phyloP scores from a whole-genome alignment of 495 filamentous ascomycete genomes.

The Lineolata rhizophorae region DNA sequence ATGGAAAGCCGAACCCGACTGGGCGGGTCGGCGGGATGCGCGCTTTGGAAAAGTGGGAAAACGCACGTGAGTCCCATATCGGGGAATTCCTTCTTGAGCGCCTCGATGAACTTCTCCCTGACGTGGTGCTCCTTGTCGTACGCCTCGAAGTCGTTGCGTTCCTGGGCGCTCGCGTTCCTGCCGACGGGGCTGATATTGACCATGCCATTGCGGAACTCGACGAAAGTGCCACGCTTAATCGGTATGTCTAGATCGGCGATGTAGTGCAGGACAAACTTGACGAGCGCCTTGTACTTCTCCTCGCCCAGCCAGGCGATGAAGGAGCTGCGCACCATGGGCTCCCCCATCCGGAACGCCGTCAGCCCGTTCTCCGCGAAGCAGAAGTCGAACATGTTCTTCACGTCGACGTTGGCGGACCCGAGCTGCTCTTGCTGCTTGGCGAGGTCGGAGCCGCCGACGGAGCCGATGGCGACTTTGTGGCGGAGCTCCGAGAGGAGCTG shows the following conservation, averaged over 20 bases:
- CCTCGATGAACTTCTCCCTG: conserved; percentile 45
- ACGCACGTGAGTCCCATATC: conserved; percentile 70
- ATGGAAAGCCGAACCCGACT: no score
- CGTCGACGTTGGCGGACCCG: conserved; percentile 36
- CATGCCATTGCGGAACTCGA: conserved; percentile 97
- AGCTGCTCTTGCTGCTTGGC: conserved; percentile 92
- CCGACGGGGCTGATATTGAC: conserved; percentile 84
- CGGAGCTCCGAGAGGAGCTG: conserved; percentile 54
- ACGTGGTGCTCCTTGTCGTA: conserved; percentile 62
- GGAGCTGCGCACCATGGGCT: conserved; percentile 43
- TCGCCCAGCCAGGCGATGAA: conserved; percentile 93
- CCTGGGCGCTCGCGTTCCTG: conserved; percentile 62
- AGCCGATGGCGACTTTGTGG: conserved; percentile 79
- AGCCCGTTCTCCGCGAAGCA: conserved; percentile 93
- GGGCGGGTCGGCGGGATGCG: background rate
- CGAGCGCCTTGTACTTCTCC: conserved; percentile 73
- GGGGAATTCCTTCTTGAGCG: conserved; percentile 57
- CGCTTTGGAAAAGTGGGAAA: background rate
- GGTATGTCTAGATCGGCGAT: conserved; percentile 75
- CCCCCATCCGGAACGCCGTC: conserved; percentile 65
- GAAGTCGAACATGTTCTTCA: conserved; percentile 77
- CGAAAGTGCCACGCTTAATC: conserved; percentile 82
- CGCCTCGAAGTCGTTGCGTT: conserved; percentile 56
- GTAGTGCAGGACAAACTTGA: conserved; percentile 69
- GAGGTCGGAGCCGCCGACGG: conserved; percentile 48